Conservation (phyloP, 2,329 filamentous ascomycete species). For the Colletotrichum sp. region DNA sequence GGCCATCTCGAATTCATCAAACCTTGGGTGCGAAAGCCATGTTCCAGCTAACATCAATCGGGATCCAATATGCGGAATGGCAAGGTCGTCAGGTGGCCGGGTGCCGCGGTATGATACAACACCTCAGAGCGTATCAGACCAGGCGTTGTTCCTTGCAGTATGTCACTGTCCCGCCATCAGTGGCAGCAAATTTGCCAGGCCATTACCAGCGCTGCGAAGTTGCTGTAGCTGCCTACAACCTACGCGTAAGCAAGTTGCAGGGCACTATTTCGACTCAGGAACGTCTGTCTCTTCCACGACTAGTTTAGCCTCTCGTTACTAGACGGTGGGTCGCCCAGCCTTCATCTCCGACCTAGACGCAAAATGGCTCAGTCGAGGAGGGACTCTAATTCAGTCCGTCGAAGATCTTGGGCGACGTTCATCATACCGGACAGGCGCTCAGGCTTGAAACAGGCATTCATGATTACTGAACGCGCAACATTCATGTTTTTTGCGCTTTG, state of each 20-base stretch:
- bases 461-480: not conserved
- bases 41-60: not conserved
- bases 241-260: conserved; percentile 4
- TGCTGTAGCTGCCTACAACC: not conserved
- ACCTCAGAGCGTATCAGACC: not conserved
- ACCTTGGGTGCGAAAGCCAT: not conserved
- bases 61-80: not conserved
- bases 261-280: not conserved
- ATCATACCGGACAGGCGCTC: not conserved
- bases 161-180: not conserved
- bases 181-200: not conserved
- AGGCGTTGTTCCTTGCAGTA: not conserved
- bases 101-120: not conserved
- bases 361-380: not conserved
- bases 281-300: not conserved
- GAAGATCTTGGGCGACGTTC: not conserved
- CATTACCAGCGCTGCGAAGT: not conserved
- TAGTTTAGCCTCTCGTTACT: not conserved
- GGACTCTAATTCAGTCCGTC: not conserved
- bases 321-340: not conserved
- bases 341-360: not conserved
- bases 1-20: not conserved
- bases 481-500: not conserved
- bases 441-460: not conserved
- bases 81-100: not conserved